Conservation (phyloP, 495 filamentous ascomycete genomes). For the Amphirosellinia nigrospora region DNA sequence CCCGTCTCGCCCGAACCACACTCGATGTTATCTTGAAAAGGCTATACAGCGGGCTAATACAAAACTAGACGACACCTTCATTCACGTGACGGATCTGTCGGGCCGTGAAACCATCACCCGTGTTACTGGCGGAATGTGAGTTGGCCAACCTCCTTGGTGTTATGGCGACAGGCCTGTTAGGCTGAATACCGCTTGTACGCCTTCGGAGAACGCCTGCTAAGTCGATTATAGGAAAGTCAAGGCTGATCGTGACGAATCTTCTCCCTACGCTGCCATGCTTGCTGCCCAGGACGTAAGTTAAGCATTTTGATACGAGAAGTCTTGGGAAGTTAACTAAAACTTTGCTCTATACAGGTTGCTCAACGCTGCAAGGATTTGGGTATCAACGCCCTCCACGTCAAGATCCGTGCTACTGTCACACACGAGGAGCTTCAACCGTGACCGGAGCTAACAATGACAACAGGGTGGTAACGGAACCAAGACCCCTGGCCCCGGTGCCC, state of each 20-base stretch:
- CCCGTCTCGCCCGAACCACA: neutral
- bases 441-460: conserved; percentile 2
- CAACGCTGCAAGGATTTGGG: conserved; percentile 98
- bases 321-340: neutral
- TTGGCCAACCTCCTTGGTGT: neutral
- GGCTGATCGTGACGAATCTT: conserved; percentile 99
- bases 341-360: conserved; percentile 57
- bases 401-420: conserved; percentile 97
- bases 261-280: conserved; percentile 99
- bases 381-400: conserved; percentile 98
- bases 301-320: neutral
- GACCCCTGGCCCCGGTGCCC: conserved; percentile 97
- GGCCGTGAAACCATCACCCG: conserved; percentile 99
- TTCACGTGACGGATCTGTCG: conserved; percentile 99
- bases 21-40: neutral
- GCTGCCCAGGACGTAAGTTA: conserved; percentile 78
- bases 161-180: neutral
- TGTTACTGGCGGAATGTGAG: conserved; percentile 93
- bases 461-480: conserved; percentile 89
- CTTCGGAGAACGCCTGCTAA: neutral
- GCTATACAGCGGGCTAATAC: conserved; percentile 3
- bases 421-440: neutral
- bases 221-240: conserved; percentile 76
- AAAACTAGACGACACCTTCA: conserved; percentile 62
- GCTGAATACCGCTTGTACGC: neutral